Evolutionary conservation across 345 rosid genomes (phyloP).

Genomic region (Rhizophora apiculata): DNA sequence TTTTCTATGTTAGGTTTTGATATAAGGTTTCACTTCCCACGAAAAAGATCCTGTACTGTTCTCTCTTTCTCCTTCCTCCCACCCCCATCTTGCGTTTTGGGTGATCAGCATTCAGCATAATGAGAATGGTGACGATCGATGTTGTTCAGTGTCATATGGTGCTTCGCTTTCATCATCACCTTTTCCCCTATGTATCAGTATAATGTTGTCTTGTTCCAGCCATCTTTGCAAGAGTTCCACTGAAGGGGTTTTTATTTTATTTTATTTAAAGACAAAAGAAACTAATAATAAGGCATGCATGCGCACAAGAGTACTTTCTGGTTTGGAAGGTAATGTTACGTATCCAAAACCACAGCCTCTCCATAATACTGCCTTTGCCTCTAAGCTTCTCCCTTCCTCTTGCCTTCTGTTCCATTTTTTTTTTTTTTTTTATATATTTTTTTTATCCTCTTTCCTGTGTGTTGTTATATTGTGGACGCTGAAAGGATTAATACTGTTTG

Average conservation of each 20-base stretch:
- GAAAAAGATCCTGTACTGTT: too few relatives aligned
- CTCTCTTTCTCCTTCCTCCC: neutral
- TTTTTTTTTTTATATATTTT: too few relatives aligned
- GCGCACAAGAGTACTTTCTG: neutral
- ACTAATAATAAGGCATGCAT: neutral
- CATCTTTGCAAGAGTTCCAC: neutral
- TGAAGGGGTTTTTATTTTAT: too few relatives aligned
- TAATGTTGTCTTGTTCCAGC: neutral
- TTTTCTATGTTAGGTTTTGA: too few relatives aligned
- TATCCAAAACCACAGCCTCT: too few relatives aligned
- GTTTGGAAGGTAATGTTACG: neutral
- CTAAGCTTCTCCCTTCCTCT: neutral
- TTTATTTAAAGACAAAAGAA: neutral
- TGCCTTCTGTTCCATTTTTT: too few relatives aligned
- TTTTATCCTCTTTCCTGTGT: too few relatives aligned
- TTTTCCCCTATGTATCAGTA: neutral
- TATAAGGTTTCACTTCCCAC: too few relatives aligned
- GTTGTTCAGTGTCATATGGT: conserved; percentile 11
- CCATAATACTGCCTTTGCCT: conserved; percentile 4
- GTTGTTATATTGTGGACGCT: too few relatives aligned
- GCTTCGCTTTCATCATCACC: conserved; percentile 4
- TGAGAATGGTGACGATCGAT: conserved; percentile 25
- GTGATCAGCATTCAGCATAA: neutral
- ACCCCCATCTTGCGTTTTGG: conserved; percentile 10
- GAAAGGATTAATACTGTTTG: too few relatives aligned